phyloP scores from a whole-genome alignment of 2,329 filamentous ascomycete genomes.

The Alternaria arbusti region DNA sequence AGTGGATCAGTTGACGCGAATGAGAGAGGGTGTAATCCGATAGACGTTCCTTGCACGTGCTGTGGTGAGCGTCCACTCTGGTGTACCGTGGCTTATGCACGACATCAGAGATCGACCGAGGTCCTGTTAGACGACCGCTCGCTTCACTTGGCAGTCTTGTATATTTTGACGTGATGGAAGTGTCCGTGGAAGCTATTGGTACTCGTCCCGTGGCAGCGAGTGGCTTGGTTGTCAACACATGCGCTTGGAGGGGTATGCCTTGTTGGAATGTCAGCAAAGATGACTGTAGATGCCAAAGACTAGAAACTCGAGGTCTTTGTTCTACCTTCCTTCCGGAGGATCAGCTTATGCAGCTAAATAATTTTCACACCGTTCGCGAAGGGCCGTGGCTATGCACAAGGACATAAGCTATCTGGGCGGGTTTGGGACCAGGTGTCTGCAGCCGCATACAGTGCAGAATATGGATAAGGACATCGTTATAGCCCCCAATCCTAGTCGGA shows the following conservation, averaged over 20 bases:
- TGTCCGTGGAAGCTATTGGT: background rate
- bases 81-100: slow-evolving; percentile 31
- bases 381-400: slow-evolving; percentile 10
- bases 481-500: background rate
- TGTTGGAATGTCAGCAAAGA: background rate
- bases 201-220: background rate
- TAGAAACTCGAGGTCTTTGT: slow-evolving; percentile 21
- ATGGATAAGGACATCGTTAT: slow-evolving; percentile 6
- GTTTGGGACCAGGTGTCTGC: slow-evolving; percentile 15
- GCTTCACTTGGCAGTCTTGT: slow-evolving; percentile 11
- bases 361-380: slow-evolving; percentile 30
- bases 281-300: slow-evolving; percentile 3
- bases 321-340: slow-evolving; percentile 10
- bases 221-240: background rate
- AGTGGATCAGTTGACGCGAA: slow-evolving; percentile 11
- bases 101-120: slow-evolving; percentile 31
- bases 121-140: slow-evolving; percentile 16
- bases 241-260: background rate
- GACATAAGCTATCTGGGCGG: slow-evolving; percentile 13
- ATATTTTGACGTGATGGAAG: background rate
- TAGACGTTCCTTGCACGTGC: slow-evolving; percentile 19
- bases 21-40: slow-evolving; percentile 16
- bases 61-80: slow-evolving; percentile 13
- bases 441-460: slow-evolving; percentile 17
- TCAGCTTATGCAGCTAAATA: slow-evolving; percentile 20